Evolutionary conservation across 2,329 filamentous ascomycete species (phyloP).

Genomic region (Cytospora paraplurivora): DNA sequence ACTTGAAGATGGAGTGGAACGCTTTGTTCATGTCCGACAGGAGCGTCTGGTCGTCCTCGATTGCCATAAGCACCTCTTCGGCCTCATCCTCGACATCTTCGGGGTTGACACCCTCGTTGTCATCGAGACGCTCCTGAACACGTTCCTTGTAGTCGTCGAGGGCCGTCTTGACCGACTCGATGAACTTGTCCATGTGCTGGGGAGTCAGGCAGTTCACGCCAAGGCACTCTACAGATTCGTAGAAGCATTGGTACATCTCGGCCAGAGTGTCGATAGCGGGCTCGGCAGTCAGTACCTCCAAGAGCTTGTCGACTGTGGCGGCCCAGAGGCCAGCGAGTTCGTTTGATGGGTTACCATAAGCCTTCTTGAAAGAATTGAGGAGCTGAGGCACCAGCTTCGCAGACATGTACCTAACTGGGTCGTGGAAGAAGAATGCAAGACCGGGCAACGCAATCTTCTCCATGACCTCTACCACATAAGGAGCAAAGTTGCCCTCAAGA

Average conservation of each 20-base stretch:
- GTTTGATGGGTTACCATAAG: conserved; percentile 77
- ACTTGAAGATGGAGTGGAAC: conserved; percentile 98
- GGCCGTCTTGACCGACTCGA: conserved; percentile 80
- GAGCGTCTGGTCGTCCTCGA: conserved; percentile 95
- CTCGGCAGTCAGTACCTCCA: conserved; percentile 91
- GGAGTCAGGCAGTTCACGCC: conserved; percentile 79
- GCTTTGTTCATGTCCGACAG: conserved; percentile 99
- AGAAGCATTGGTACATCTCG: conserved; percentile 99
- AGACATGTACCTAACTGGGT: conserved; percentile 91
- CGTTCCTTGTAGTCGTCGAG: conserved; percentile 92
- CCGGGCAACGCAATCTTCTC: conserved; percentile 94
- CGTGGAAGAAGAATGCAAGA: conserved; percentile 98
- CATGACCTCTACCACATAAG: conserved; percentile 90
- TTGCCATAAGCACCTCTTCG: conserved; percentile 84
- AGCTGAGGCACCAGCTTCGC: conserved; percentile 94
- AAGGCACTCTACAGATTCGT: conserved; percentile 93
- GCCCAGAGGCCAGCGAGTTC: conserved; percentile 84
- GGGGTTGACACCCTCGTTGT: conserved; percentile 69
- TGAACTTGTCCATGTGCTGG: conserved; percentile 83
- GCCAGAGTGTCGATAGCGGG: conserved; percentile 94
- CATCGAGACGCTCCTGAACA: conserved; percentile 80
- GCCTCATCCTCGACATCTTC: conserved; percentile 88
- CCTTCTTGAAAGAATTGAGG: conserved; percentile 90
- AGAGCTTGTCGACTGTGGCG: conserved; percentile 82
- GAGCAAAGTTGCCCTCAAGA: conserved; percentile 88